Percentiles rank a stretch among this genome's conserved stretches.
phyloP scores from a whole-genome alignment of 73 alveolate species.

The Diophrys sp. region DNA sequence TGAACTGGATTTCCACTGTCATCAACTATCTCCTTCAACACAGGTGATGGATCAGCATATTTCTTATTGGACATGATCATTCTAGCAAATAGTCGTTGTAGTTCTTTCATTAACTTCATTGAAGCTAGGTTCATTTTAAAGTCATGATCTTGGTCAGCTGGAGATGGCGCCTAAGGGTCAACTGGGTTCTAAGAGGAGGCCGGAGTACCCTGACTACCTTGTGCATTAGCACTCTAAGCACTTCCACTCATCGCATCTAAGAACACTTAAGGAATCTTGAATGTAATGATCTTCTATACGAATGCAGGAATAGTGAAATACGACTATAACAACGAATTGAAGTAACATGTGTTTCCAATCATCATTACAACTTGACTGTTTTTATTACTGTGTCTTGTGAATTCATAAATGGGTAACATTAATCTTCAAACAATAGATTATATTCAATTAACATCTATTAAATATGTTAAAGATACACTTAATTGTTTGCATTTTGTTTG shows the following conservation, averaged over 20 bases:
- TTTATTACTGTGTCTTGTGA: too few species aligned
- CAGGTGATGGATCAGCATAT: conserved; percentile 73
- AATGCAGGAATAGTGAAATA: conserved; percentile 64
- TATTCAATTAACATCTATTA: too few species aligned
- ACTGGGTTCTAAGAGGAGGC: too few species aligned
- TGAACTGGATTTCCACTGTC: conserved; percentile 72
- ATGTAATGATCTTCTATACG: conserved; percentile 41
- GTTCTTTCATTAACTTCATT: conserved; percentile 39
- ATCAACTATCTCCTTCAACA: conserved; percentile 62
- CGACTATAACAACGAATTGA: conserved; percentile 66
- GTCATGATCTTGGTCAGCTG: background rate
- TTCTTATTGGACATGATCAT: conserved; percentile 64
- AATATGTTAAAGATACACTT: too few species aligned
- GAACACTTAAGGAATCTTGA: background rate
- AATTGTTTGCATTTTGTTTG: too few species aligned
- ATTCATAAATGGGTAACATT: too few species aligned
- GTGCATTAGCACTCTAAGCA: conserved; percentile 6
- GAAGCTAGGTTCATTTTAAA: conserved; percentile 24
- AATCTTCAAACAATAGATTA: too few species aligned
- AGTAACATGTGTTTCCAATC: conserved; percentile 59
- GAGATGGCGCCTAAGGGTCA: too few species aligned
- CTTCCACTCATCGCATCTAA: too few species aligned
- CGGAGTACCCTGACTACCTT: conserved; percentile 15
- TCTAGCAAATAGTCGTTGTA: conserved; percentile 48
- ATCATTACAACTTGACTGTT: background rate